These are phyloP conservation scores for Seminavis robusta DNA, from an alignment of 108 stramenopile species.

Conservation along the genomic window DNA sequence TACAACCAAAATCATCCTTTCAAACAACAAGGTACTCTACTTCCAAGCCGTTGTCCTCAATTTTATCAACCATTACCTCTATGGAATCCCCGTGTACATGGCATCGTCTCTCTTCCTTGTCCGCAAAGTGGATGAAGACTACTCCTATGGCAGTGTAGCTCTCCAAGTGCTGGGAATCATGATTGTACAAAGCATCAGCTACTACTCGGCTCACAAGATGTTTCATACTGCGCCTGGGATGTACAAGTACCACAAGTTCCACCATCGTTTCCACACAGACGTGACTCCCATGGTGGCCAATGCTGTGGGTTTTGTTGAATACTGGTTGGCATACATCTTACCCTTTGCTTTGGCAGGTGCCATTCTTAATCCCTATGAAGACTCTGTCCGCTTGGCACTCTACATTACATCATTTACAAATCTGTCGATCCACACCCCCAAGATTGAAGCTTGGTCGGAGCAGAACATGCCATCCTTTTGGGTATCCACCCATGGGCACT, in stretches of 20 bases:
- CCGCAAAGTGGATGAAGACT: no score
- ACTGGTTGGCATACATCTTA: conserved; percentile 44
- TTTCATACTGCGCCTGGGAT: neutral
- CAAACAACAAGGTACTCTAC: conserved; percentile 20
- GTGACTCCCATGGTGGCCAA: conserved; percentile 23
- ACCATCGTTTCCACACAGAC: neutral
- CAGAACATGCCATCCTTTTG: conserved; percentile 9
- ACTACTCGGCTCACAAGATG: conserved; percentile 1
- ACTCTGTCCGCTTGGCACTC: neutral
- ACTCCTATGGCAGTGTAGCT: no score
- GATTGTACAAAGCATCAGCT: neutral
- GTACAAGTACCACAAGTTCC: conserved; percentile 7
- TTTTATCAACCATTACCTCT: conserved; percentile 19
- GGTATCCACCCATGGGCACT: conserved; percentile 29
- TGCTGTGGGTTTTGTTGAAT: conserved; percentile 40
- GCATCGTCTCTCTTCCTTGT: no score
- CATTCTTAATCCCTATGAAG: conserved; percentile 6
- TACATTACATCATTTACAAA: conserved; percentile 14
- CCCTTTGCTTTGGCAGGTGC: conserved; percentile 40
- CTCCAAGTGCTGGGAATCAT: no score
- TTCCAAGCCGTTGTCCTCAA: conserved; percentile 9
- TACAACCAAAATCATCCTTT: no score
- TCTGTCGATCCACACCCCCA: conserved; percentile 36
- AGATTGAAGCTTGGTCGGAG: conserved; percentile 14
- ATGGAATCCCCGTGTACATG: conserved; percentile 23